Evolutionary conservation across 106 monocot genomes (phyloP), one percentile per base, ranked within the genome.

Genomic region (Xerophyta viscosa): DNA sequence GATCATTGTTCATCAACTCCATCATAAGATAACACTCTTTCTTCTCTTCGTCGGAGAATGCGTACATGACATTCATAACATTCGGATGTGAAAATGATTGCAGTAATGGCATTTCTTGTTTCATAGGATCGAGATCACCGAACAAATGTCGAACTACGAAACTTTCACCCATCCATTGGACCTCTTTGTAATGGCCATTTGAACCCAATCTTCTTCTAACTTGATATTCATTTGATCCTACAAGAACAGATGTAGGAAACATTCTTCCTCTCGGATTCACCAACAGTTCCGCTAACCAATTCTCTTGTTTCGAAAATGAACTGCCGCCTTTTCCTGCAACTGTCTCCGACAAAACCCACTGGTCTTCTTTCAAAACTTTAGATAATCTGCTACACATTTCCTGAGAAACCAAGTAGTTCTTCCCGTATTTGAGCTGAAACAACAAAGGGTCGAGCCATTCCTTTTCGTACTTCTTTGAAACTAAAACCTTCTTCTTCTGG

Each of bases 101-200:
- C 3, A 79, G 50, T 11, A 76, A 53, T 0, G 71, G 27, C 12
- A 77, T 63, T 46, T 89, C 79, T 3, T 39, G 49, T 28, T 24
- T 51, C 39, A 66, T 20, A 1, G 62, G 63, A 19, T 73, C 83
- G 15, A 73, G 46, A 12, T 89, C 79, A 23, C 79, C 76, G 15
- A 83, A 68, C 15, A 70, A 58, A 23, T 89, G 88, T 60, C 76
- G 76, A 26, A 83, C 66, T 0, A 70, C 76, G 23, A 83, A 83
- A 39, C 59, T 83, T 60, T 79, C 88, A 6, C 79, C 88, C 69
- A 83, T 59, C 88, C 88, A 89, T 25, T 83, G 72, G 19, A 77
- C 72, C 60, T 89, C 88, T 65, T 89, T 89, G 51, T 50, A 64
- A 4, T 52, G 60, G 46, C 62, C 59, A 8, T 41, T 52, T n/a